These are phyloP conservation scores for Lactarius sp. DNA, from an alignment of 768 basidiomycete species.

Conservation along the genomic window DNA sequence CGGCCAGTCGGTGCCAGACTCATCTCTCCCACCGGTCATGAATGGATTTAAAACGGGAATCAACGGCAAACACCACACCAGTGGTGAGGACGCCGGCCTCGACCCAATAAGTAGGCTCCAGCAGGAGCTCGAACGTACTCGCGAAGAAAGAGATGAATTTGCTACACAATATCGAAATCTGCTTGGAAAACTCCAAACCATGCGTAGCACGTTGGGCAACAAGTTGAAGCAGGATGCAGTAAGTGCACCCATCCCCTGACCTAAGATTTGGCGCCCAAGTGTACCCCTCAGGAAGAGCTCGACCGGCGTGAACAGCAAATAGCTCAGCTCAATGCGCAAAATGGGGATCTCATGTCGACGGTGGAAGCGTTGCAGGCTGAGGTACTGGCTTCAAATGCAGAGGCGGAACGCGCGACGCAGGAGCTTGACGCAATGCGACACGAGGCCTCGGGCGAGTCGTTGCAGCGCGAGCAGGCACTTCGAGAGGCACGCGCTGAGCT, in stretches of 20 bases:
- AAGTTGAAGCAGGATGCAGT: slow-evolving; percentile 97
- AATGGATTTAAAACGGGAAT: slow-evolving; percentile 28
- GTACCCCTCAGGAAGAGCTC: slow-evolving; percentile 80
- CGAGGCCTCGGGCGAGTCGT: slow-evolving; percentile 64
- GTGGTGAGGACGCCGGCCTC: slow-evolving; percentile 35
- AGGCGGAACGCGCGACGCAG: slow-evolving; percentile 60
- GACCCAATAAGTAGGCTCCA: slow-evolving; percentile 60
- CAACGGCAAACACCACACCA: slow-evolving; percentile 30
- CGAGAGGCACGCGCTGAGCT: slow-evolving; percentile 81
- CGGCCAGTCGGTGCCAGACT: slow-evolving; percentile 25
- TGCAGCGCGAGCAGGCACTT: slow-evolving; percentile 71
- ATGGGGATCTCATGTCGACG: slow-evolving; percentile 64
- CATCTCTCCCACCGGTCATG: slow-evolving; percentile 26
- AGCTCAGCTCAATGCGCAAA: slow-evolving; percentile 71
- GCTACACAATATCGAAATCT: slow-evolving; percentile 82
- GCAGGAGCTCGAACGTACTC: slow-evolving; percentile 66
- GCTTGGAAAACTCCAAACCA: slow-evolving; percentile 82
- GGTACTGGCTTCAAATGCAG: slow-evolving; percentile 67
- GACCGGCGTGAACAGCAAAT: slow-evolving; percentile 86
- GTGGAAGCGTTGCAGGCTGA: slow-evolving; percentile 80
- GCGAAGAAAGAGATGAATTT: slow-evolving; percentile 84
- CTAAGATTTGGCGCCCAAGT: slow-evolving; percentile 14
- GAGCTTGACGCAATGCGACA: slow-evolving; percentile 71
- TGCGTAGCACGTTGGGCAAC: slow-evolving; percentile 90
- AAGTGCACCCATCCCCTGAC: slow-evolving; percentile 32